Percentiles rank a stretch among this genome's conserved stretches.
Conservation (phyloP, 352 stramenopile genomes). For the Phytophthora citricola region DNA sequence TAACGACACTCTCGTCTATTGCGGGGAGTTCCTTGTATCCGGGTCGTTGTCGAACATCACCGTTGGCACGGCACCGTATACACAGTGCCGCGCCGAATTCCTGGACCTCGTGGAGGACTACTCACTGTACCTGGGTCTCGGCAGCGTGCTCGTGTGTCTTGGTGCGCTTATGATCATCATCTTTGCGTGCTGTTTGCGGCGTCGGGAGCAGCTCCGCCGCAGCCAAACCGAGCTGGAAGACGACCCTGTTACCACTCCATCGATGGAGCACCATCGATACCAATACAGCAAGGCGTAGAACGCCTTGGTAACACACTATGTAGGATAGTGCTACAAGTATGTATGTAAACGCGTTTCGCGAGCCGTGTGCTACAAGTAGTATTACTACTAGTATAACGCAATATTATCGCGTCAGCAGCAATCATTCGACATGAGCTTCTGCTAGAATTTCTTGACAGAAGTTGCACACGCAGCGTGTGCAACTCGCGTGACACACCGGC, state of each 20-base stretch:
- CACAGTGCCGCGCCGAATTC: constrained; percentile 55
- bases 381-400: no score
- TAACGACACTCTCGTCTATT: constrained; percentile 62
- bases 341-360: no score
- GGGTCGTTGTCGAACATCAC: constrained; percentile 35
- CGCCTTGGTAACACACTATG: constrained; percentile 1
- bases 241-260: constrained; percentile 23
- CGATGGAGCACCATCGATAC: constrained; percentile 19
- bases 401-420: background rate
- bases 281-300: constrained; percentile 42
- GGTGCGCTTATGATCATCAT: constrained; percentile 53
- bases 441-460: constrained; percentile 4
- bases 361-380: no score
- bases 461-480: background rate
- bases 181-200: constrained; percentile 54
- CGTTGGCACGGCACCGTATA: constrained; percentile 53
- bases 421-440: background rate
- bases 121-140: constrained; percentile 46
- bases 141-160: constrained; percentile 44
- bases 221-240: constrained; percentile 18
- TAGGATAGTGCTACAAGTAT: no score
- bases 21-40: constrained; percentile 56
- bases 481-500: background rate
- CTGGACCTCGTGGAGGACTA: constrained; percentile 50
- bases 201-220: constrained; percentile 27